These are phyloP conservation scores for Bipolaris cookei DNA, from an alignment of 2,329 filamentous ascomycete species.

Conservation along the genomic window DNA sequence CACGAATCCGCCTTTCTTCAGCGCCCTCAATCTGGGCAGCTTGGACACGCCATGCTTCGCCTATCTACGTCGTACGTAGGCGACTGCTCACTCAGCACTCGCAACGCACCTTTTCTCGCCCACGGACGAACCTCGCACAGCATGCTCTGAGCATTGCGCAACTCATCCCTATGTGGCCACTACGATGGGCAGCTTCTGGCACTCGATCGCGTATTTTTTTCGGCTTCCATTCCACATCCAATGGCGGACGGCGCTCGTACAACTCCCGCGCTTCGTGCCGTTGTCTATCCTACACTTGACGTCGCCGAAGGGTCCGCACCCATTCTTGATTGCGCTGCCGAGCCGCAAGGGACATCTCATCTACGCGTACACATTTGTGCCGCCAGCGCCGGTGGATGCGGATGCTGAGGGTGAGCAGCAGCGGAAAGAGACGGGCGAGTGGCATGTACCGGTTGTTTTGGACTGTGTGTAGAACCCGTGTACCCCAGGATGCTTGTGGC, in stretches of 20 bases:
- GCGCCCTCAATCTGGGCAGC: conserved; percentile 13
- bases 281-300: conserved; percentile 48
- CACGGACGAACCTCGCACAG: neutral
- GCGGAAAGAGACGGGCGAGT: conserved; percentile 33
- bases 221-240: conserved; percentile 39
- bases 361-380: conserved; percentile 52
- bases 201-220: conserved; percentile 46
- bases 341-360: conserved; percentile 49
- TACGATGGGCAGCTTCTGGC: conserved; percentile 42
- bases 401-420: conserved; percentile 28
- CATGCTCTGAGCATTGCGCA: conserved; percentile 14
- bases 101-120: conserved; percentile 1
- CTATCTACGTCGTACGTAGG: neutral
- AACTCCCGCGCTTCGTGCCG: conserved; percentile 48
- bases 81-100: conserved; percentile 13
- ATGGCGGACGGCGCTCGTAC: conserved; percentile 49
- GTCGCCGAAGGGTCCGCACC: conserved; percentile 51
- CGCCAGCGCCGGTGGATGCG: conserved; percentile 43
- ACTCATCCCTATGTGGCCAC: neutral
- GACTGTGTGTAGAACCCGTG: conserved; percentile 39
- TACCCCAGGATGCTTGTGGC: neutral
- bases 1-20: conserved; percentile 11
- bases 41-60: conserved; percentile 5
- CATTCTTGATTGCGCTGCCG: conserved; percentile 51
- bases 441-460: conserved; percentile 49